Base-by-base conservation (phyloP, 805 yeast species). In the Suhomyces pyralidae region DNA sequence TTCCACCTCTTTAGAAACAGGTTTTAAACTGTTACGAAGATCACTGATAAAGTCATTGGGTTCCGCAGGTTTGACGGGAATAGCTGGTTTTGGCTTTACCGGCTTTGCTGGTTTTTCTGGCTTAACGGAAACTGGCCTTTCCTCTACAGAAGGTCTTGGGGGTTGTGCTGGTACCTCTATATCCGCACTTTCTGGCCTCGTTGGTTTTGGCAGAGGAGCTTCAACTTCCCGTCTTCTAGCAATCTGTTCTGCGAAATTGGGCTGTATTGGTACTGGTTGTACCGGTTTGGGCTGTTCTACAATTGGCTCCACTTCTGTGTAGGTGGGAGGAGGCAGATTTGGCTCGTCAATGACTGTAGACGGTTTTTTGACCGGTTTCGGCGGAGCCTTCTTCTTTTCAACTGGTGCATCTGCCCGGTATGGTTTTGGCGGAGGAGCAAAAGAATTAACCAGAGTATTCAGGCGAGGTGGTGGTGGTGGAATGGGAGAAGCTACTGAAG, bases 281-380 rank as follows among this genome's bases (percentile, higher is more conserved):
- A 30, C 28, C 10, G 26, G 40, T 12, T 17, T 22, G 7, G 38
- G 26, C 4, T 42, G 19, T 7, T 22, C 25, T 22, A 22, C 25
- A 22, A 6, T 22, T 2, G 5, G 15, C 14, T 24, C 51, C 22
- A 43, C 47, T 15, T 55, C 58, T 15, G 61, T 48, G 42, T 64
- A 63, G 24, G 73, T 61, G 8, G 66, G 67, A 7, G 68, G 69
- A 15, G 62, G 55, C 3, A 34, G 20, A 14, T 44, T 30, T 28
- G 34, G 43, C 43, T 22, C 58, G 7, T 22, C 7, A 1, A 42
- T 40, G n/a, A n/a, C n/a, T n/a, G n/a, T n/a, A n/a, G n/a, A n/a
- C 15, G 46, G 60, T 50, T 71, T 69, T 55, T 73, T 77, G 2
- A 59, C 53, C 1, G 81, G 81, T 42, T 74, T 77, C 34, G 79